Base-by-base conservation (phyloP, 2,329 filamentous ascomycete species). In the Colletotrichum noveboracense region DNA sequence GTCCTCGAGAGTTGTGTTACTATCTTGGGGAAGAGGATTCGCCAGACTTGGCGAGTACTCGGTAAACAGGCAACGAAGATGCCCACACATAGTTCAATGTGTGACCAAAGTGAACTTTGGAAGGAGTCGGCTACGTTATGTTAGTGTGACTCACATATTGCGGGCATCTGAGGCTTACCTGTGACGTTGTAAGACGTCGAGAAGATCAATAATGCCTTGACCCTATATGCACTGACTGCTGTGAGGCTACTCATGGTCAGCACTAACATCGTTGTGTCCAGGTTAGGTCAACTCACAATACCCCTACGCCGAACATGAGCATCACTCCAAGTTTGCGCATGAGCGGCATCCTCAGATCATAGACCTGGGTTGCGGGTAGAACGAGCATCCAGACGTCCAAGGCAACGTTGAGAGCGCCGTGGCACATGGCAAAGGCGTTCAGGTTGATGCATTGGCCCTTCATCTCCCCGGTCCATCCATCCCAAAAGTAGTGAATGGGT, bases 401-500 rank as follows among this genome's bases (percentile, higher is more conserved):
- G 1, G 83, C 74, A 34, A 89, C 88, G 70, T 87, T 88, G 65
- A 88, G 80, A 1, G 77, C 83, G 1, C 87, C 84, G 68, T 82
- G 82, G 26, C 83, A 79, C 81, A 86, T 88, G 32, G 80, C 82
- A 32, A 86, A 84, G 5, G 80, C 80, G 26, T 82, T 83, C 69
- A 87, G 79, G 61, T 87, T 81, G 10, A 83, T 80, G 76, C 86
- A 87, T 16, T 66, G 76, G 2, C 85, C 85, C 21, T 60, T n/a
- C 64, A 69, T 73, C 1, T 76, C 68, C n/a, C 66, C 62, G 2
- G 82, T 81, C 84, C 84, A 77, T 4, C 67, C 67, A 0, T 88
- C 70, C 88, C 88, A 90, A 78, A 85, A 85, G 76, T 83, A 87
- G 12, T 80, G 71, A 10, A 89, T 80, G 1, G 87, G 87, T 8